Conservation (phyloP, 2,329 filamentous ascomycete species). For the Colletotrichum chrysophilum region DNA sequence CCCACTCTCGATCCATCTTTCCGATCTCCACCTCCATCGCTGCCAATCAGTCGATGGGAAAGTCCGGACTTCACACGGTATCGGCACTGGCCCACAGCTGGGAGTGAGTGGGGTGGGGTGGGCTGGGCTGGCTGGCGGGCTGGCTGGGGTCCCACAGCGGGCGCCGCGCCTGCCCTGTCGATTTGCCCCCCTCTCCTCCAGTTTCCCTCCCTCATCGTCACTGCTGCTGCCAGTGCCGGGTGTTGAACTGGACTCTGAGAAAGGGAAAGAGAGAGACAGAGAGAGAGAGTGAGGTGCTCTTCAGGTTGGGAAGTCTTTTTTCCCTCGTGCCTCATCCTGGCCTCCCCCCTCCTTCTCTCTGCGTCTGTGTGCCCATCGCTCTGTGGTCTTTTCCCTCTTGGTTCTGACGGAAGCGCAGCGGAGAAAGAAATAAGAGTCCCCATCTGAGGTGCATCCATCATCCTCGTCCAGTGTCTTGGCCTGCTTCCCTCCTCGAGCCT, state of each 20-base stretch:
- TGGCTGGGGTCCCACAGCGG: slow-evolving; percentile 1
- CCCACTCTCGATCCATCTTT: not conserved
- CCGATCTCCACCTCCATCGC: not conserved
- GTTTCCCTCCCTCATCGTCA: not conserved
- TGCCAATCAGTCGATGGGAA: not conserved
- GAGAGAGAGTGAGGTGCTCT: too few species aligned
- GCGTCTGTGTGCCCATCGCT: not conserved
- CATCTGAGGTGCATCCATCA: slow-evolving; percentile 4
- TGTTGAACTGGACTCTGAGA: too few species aligned
- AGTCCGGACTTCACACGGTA: not conserved
- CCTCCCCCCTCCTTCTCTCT: not conserved
- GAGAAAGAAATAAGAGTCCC: not conserved
- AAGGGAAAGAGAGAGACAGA: too few species aligned
- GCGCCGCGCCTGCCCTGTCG: not conserved
- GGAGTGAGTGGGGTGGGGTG: not conserved
- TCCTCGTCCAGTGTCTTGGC: not conserved
- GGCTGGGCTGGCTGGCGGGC: not conserved
- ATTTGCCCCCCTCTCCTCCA: not conserved
- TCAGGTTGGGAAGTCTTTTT: too few species aligned
- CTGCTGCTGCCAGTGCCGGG: not conserved
- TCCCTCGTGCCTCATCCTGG: too few species aligned
- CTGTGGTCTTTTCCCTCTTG: not conserved
- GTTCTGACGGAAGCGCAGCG: not conserved
- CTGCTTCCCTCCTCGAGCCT: not conserved
- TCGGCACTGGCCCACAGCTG: not conserved